These are phyloP conservation scores for Stenocarpella maydis DNA, from an alignment of 2,329 filamentous ascomycete species.

Conservation along the genomic window DNA sequence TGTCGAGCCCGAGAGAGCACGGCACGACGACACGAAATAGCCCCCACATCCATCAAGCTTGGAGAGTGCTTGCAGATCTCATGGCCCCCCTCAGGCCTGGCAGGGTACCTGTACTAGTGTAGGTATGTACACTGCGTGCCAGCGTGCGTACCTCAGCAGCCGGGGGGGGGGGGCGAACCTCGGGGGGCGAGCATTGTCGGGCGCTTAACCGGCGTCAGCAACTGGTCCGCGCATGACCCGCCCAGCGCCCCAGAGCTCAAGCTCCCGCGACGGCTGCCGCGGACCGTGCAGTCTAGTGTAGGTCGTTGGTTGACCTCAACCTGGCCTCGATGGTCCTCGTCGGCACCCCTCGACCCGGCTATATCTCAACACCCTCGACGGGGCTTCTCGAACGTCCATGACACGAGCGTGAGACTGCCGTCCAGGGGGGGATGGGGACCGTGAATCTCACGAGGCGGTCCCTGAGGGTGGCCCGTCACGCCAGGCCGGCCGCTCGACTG, in stretches of 20 bases:
- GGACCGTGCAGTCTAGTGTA: background rate
- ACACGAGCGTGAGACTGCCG: background rate
- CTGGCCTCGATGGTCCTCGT: background rate
- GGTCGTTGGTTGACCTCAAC: background rate
- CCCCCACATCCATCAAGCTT: conserved; percentile 24
- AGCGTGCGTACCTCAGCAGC: no score
- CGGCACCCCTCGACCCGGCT: background rate
- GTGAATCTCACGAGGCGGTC: background rate
- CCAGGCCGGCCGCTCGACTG: conserved; percentile 12
- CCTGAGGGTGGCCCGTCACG: conserved; percentile 25
- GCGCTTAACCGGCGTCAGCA: conserved; percentile 32
- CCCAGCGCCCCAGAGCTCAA: background rate
- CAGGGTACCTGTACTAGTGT: no score
- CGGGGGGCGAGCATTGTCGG: background rate
- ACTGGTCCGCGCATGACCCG: conserved; percentile 23
- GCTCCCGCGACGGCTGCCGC: conserved; percentile 21
- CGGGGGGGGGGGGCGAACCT: conserved; percentile 9
- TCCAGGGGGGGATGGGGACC: background rate
- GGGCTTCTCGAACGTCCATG: conserved; percentile 24
- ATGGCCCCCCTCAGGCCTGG: background rate
- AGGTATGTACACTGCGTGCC: no score
- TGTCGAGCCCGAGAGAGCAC: background rate
- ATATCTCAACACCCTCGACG: background rate
- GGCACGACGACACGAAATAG: conserved; percentile 24
- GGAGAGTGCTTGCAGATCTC: conserved; percentile 22